Evolutionary conservation across 805 yeast genomes (phyloP), one percentile per base, ranked within the genome.

Genomic region (Candida tammaniensis): DNA sequence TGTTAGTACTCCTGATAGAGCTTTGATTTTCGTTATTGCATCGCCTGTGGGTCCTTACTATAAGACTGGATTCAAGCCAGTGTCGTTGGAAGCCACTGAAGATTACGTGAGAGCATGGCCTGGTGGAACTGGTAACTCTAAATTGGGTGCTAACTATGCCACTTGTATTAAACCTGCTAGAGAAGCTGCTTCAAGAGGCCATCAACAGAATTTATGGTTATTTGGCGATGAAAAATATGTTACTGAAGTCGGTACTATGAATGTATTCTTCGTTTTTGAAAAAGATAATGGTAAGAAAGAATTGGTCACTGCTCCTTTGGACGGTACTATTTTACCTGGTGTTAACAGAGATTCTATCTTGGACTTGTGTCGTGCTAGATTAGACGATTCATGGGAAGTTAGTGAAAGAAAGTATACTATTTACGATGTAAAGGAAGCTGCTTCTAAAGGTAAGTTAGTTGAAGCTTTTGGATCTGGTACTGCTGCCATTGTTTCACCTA

Each of bases 91-190:
- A 68, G 97, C 98, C 47, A 89, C 96, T 22, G 95, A 87, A 57
- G 80, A 86, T 51, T 96, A 96, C 32, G 89, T 89, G 21, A 85
- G 98, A 70, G 98, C 98, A 19, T 91, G 98, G 98, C 98, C 98
- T 57, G 96, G 96, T 54, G 98, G 98, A 62, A 88, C 80, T 51
- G 98, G 98, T 65, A 84, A 91, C 77, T 82, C 78, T 64, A 91
- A 91, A 67, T 78, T 91, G 53, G 98, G 98, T 63, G 97, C 96
- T 42, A 91, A 91, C 72, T 91, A 91, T 57, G 98, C 97, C 28
- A 97, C 98, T 43, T 86, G 96, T 61, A 79, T 89, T 53, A 72
- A 76, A 57, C 97, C 98, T 20, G 96, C 87, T 68, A 70, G 76
- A 50, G 82, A 86, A 66, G 96, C 98, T 33, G 95, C 96, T 36